Conservation (phyloP, 2,329 filamentous ascomycete genomes). For the Microdochium bolleyi region DNA sequence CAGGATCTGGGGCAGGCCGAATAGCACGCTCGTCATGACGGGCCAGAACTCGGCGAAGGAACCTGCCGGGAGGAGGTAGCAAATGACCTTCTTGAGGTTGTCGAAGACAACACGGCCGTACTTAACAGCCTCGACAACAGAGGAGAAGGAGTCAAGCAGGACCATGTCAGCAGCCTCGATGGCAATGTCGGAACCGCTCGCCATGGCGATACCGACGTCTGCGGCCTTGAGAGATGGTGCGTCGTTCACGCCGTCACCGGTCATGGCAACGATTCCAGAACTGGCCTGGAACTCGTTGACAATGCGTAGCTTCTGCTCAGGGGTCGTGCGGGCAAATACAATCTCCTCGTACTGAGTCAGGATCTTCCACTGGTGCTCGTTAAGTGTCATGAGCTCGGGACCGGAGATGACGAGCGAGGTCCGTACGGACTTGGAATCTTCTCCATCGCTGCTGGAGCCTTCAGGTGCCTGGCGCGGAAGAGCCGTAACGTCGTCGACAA, state of each 20-base stretch:
- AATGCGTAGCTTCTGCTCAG: slow-evolving; percentile 72
- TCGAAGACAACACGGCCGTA: slow-evolving; percentile 73
- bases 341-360: slow-evolving; percentile 62
- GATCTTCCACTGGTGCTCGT: slow-evolving; percentile 60
- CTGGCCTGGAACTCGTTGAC: slow-evolving; percentile 64
- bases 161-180: slow-evolving; percentile 78
- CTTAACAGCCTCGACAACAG: slow-evolving; percentile 63
- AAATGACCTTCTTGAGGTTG: slow-evolving; percentile 69
- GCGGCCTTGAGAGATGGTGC: slow-evolving; percentile 72
- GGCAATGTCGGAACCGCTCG: slow-evolving; percentile 74
- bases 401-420: slow-evolving; percentile 57
- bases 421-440: slow-evolving; percentile 15
- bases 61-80: slow-evolving; percentile 67
- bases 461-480: slow-evolving; percentile 29
- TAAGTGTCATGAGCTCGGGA: slow-evolving; percentile 56
- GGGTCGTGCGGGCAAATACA: slow-evolving; percentile 69
- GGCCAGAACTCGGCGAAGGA: slow-evolving; percentile 72
- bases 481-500: slow-evolving; percentile 45
- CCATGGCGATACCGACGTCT: slow-evolving; percentile 77
- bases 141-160: slow-evolving; percentile 65
- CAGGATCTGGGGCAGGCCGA: slow-evolving; percentile 66
- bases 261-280: slow-evolving; percentile 68
- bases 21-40: slow-evolving; percentile 63
- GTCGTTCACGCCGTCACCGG: slow-evolving; percentile 83
- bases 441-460: neutral